These are phyloP conservation scores for Nigrospora sphaerica DNA, from an alignment of 2,329 filamentous ascomycete species.

Conservation along the genomic window DNA sequence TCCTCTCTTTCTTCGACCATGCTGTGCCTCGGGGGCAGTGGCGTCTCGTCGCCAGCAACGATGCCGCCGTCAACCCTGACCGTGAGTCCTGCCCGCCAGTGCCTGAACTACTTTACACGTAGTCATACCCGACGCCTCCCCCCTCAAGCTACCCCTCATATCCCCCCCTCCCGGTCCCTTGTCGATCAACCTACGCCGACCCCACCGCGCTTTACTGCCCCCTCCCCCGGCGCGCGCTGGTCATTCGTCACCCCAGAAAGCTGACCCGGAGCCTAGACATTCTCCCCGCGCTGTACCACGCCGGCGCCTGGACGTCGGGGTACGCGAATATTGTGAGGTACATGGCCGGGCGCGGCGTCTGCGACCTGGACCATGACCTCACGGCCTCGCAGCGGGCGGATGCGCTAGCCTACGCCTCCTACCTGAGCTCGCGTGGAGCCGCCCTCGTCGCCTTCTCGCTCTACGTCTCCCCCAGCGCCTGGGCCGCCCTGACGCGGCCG, in stretches of 20 bases:
- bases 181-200: not conserved
- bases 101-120: conserved; percentile 4
- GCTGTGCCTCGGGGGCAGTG: conserved; percentile 53
- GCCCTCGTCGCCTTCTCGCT: conserved; percentile 79
- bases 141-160: conserved; percentile 1
- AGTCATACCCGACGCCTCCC: conserved; percentile 17
- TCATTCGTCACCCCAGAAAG: conserved; percentile 11
- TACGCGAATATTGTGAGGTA: conserved; percentile 55
- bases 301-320: conserved; percentile 48
- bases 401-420: conserved; percentile 51
- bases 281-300: conserved; percentile 47
- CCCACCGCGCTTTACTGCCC: too few relatives aligned
- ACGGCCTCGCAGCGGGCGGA: conserved; percentile 36
- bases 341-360: conserved; percentile 28
- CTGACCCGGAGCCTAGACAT: conserved; percentile 30
- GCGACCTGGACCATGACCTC: conserved; percentile 32
- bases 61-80: conserved; percentile 63
- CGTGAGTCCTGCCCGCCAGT: conserved; percentile 41
- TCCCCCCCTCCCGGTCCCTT: not conserved
- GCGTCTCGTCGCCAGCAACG: conserved; percentile 66
- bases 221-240: too few relatives aligned
- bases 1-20: conserved; percentile 68
- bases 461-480: conserved; percentile 87
- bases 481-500: conserved; percentile 67
- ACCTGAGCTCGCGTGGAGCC: conserved; percentile 67